Base-by-base conservation (phyloP, 352 stramenopile species). In the Hyaloperonospora brassicae region DNA sequence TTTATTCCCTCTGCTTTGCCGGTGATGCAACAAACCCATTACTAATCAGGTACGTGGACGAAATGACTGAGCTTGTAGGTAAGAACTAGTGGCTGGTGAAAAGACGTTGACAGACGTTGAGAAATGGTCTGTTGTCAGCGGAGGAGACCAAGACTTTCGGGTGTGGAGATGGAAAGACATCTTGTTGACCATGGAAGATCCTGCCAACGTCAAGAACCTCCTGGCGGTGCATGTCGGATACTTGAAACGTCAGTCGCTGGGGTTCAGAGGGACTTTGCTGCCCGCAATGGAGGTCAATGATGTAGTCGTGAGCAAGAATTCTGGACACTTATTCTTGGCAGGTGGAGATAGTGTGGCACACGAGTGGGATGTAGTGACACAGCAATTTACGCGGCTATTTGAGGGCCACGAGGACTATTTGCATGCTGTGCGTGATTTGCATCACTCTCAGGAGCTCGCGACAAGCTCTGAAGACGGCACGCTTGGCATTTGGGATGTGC, bases 111-210 rank as follows among this genome's bases (percentile, higher is more conserved):
- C 21, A 5, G 36, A 11, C 21, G 4, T n/a, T 42, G 14, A 42
- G 11, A 3, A 11, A 39, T 12, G 21, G 2, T n/a, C 5, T 42
- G 2, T 42, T 42, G 36, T 22, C 17, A 89, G 79, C 55, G 79
- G 77, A 38, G 77, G 77, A n/a, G 79, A 90, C 44, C 77, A 86
- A 51, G 79, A 90, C 45, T 81, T 87, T 57, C 76, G 79, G 12
- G 72, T 88, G 34, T 90, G 79, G 79, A 69, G 59, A n/a, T 90
- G 79, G 79, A 70, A 68, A 38, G 67, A 88, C 30, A 81, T 90
- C 42, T 43, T 70, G 9, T 48, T 52, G n/a, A 75, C 72, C 14
- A n/a, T 79, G 46, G 53, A 66, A 7, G 50, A 76, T 34, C 50
- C 66, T 13, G 52, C 52, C 13, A 44, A 2, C 5, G 49, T 25